Evolutionary conservation across 1,284 basidiomycete species (phyloP), one percentile per base, ranked within the genome.

Genomic region (Pyrrhoderma noxium): DNA sequence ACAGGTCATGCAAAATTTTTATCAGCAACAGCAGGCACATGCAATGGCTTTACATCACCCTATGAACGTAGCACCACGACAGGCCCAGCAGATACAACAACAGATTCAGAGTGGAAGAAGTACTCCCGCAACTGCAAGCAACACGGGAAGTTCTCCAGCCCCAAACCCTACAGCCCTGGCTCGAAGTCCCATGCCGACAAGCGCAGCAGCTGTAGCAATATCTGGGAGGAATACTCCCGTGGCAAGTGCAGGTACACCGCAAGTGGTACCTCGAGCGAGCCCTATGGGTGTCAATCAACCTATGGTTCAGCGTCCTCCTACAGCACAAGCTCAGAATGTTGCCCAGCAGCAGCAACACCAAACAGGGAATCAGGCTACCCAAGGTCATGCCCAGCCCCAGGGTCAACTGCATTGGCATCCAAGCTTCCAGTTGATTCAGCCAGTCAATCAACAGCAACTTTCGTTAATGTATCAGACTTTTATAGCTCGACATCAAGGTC

Each of bases 201-300:
- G 35, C 4, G 51, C 51, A 2, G 44, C 37, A n/a, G 47, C 52
- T 9, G 48, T 44, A 13, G 45, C 45, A 25, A 50, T 54, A 27
- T 54, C 52, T 1, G 48, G 52, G 23, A 47, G 48, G 39, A 52
- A 27, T 52, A 51, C 54, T 16, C 53, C 47, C 3, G 49, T 42
- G 5, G 27, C 27, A 31, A 31, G 11, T 31, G 41, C 44, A 18
- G 49, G 37, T n/a, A 50, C 23, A 22, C 21, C 43, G 9, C 51
- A 51, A 36, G 50, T 52, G 37, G 43, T 42, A n/a, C 7, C 27
- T 5, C 51, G 58, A 27, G 61, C 49, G 41, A 66, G 63, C 51
- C 63, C 64, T 9, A 54, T 64, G 53, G 58, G 57, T n/a, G 48
- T 55, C 18, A 59, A 49, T 31, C 60, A 52, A 52, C 19, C 60